A percentile compares a stretch with the other conserved stretches of the same genome.
phyloP scores from a whole-genome alignment of 441 rosid species.

The Gossypium aridum region DNA sequence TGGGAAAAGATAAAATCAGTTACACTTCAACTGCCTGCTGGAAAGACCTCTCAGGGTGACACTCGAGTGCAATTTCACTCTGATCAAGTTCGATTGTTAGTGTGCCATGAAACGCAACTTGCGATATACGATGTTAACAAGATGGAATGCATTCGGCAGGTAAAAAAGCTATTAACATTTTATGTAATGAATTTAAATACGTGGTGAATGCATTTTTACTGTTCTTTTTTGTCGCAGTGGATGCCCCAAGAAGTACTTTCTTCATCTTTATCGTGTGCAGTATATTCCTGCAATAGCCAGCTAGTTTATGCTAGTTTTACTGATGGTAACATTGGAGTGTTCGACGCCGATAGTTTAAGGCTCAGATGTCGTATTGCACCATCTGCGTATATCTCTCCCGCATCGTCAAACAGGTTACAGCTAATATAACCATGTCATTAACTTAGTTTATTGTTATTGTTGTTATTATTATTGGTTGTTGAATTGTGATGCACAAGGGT shows the following conservation, averaged over 20 bases:
- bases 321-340: slow-evolving; percentile 58
- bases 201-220: background rate
- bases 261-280: slow-evolving; percentile 47
- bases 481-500: background rate
- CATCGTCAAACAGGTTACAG: slow-evolving; percentile 36
- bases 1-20: slow-evolving; percentile 43
- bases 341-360: slow-evolving; percentile 50
- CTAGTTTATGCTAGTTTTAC: slow-evolving; percentile 49
- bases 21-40: slow-evolving; percentile 32
- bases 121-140: slow-evolving; percentile 35
- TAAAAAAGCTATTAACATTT: background rate
- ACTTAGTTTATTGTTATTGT: background rate
- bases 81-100: slow-evolving; percentile 36
- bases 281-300: slow-evolving; percentile 63
- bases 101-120: slow-evolving; percentile 40
- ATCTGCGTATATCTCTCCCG: slow-evolving; percentile 41
- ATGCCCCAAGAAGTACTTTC: slow-evolving; percentile 56
- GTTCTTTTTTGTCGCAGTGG: slow-evolving; percentile 39
- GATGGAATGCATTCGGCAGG: slow-evolving; percentile 37
- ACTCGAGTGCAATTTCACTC: slow-evolving; percentile 40
- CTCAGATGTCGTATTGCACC: slow-evolving; percentile 63
- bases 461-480: background rate
- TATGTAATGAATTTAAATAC: background rate
- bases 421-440: background rate
- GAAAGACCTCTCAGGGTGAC: slow-evolving; percentile 34